Conservation (phyloP, 2,329 filamentous ascomycete species). For the Pseudomassariella vexata region DNA sequence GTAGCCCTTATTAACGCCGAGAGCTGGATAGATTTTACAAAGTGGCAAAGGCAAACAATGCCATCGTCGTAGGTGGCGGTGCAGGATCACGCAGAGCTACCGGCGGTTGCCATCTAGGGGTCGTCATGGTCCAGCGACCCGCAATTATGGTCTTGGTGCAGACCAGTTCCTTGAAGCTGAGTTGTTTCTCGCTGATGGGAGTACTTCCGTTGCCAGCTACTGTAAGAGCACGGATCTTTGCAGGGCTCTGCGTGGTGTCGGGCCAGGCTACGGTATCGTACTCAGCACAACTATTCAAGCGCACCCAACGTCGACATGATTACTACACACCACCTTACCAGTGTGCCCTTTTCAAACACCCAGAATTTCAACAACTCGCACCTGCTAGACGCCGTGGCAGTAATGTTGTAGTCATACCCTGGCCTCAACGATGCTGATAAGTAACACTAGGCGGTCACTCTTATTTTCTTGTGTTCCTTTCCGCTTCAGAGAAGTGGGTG, state of each 20-base stretch:
- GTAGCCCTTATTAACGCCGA: no score
- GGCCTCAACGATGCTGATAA: conserved; percentile 24
- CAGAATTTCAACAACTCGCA: conserved; percentile 17
- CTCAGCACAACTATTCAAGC: conserved; percentile 34
- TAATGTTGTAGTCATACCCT: conserved; percentile 24
- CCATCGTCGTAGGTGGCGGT: conserved; percentile 29
- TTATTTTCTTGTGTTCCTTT: conserved; percentile 8
- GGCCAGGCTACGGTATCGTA: conserved; percentile 28
- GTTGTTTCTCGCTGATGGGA: conserved; percentile 31
- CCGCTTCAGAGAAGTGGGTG: no score
- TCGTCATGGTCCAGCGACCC: conserved; percentile 32
- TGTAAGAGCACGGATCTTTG: conserved; percentile 29
- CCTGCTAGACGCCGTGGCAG: conserved; percentile 18
- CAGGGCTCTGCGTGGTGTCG: conserved; percentile 33
- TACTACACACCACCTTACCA: conserved; percentile 15
- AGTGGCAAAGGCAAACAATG: conserved; percentile 20
- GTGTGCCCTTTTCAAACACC: conserved; percentile 14
- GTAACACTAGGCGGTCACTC: conserved; percentile 9
- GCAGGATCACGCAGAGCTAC: conserved; percentile 18
- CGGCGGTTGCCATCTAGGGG: conserved; percentile 34
- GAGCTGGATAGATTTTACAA: no score
- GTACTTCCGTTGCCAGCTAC: conserved; percentile 25
- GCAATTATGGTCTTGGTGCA: conserved; percentile 33
- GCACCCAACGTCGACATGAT: conserved; percentile 23
- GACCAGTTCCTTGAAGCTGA: conserved; percentile 37